Conservation (phyloP, 208 protist genomes). For the Crithidia fasciculata region DNA sequence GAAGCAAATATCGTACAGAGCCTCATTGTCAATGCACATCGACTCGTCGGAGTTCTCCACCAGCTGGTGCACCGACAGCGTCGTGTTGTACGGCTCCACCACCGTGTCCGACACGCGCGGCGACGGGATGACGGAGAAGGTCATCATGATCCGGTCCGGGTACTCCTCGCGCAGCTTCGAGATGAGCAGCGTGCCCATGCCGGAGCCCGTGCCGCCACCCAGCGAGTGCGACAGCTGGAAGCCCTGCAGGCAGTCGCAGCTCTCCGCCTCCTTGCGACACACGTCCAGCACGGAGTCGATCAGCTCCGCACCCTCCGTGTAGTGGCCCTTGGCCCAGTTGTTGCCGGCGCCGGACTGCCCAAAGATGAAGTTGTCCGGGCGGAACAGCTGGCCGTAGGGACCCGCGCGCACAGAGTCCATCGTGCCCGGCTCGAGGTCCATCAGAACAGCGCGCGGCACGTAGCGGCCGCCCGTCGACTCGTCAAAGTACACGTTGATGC, state of each 20-base stretch:
- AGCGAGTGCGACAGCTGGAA: conserved; percentile 99
- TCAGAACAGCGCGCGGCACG: conserved; percentile 81
- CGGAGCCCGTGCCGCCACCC: conserved; percentile 97
- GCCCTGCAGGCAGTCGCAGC: conserved; percentile 98
- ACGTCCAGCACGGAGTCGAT: conserved; percentile 97
- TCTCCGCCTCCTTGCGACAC: conserved; percentile 98
- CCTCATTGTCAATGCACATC: conserved; percentile 99
- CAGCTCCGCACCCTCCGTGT: conserved; percentile 98
- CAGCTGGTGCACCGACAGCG: conserved; percentile 98
- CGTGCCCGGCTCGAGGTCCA: conserved; percentile 95
- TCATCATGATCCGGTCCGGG: conserved; percentile 98
- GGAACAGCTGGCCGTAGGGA: conserved; percentile 92
- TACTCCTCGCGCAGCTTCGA: conserved; percentile 97
- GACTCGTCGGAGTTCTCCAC: conserved; percentile 97
- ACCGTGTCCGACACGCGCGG: conserved; percentile 98
- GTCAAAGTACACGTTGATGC: conserved; percentile 99
- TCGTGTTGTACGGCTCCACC: conserved; percentile 98
- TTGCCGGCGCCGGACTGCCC: conserved; percentile 98
- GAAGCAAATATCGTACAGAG: conserved; percentile 99
- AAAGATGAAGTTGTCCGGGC: conserved; percentile 98
- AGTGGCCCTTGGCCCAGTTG: conserved; percentile 99
- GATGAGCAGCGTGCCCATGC: conserved; percentile 98
- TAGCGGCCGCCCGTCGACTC: conserved; percentile 84
- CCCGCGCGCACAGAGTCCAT: conserved; percentile 97
- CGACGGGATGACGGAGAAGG: conserved; percentile 98